phyloP scores from a whole-genome alignment of 305 asterid genomes.

The Plantago coronopus region DNA sequence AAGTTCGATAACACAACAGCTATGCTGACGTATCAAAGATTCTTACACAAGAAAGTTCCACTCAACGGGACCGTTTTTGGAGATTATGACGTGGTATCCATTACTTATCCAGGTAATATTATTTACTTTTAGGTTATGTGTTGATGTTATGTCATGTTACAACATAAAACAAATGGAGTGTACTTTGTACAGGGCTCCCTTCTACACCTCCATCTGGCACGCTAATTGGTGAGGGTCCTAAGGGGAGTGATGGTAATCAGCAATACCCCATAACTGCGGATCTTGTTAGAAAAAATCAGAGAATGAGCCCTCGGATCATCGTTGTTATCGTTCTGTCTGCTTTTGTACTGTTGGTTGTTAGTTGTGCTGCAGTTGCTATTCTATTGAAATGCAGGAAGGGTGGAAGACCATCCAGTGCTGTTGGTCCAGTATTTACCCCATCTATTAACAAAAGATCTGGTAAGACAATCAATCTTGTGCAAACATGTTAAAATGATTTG shows the following conservation, averaged over 20 bases:
- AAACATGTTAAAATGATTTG: not conserved
- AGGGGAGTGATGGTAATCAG: constrained; percentile 63
- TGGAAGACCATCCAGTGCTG: constrained; percentile 63
- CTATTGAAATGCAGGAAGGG: constrained; percentile 73
- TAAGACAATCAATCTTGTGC: constrained; percentile 10
- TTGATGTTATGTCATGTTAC: constrained; percentile 10
- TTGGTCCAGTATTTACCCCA: constrained; percentile 66
- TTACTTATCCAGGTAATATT: constrained; percentile 77
- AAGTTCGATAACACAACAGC: constrained; percentile 96
- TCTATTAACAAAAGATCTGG: constrained; percentile 76
- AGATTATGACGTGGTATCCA: constrained; percentile 57
- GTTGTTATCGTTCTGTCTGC: constrained; percentile 73
- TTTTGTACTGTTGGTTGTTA: constrained; percentile 66
- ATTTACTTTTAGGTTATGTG: constrained; percentile 4
- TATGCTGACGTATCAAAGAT: constrained; percentile 71
- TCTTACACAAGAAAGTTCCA: constrained; percentile 75
- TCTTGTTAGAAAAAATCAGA: constrained; percentile 55
- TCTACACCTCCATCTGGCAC: constrained; percentile 61
- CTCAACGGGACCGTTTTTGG: constrained; percentile 90
- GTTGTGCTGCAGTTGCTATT: constrained; percentile 60
- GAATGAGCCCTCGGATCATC: constrained; percentile 60
- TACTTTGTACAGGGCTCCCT: constrained; percentile 63
- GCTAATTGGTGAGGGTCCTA: constrained; percentile 65
- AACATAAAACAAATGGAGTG: constrained; percentile 21
- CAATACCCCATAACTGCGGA: constrained; percentile 73